These are phyloP conservation scores for Didymellaceae sp. DNA, from an alignment of 2,329 filamentous ascomycete species.

Conservation along the genomic window DNA sequence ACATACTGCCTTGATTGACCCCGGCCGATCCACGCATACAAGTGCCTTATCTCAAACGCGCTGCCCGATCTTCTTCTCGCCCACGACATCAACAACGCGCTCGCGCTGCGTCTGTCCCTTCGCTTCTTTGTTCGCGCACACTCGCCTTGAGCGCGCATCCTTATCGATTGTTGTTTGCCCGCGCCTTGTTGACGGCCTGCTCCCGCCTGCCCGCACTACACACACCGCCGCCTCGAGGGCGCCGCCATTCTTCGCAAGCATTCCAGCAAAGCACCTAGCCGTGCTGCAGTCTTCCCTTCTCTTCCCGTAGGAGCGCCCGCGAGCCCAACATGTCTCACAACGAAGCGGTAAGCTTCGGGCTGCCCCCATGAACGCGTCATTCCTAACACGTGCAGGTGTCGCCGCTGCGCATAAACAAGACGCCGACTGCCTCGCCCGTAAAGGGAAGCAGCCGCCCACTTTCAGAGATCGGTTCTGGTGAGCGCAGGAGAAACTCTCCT, in stretches of 20 bases:
- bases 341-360: constrained; percentile 47
- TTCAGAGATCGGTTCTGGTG: constrained; percentile 85
- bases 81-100: constrained; percentile 12
- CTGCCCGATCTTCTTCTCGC: constrained; percentile 14
- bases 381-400: constrained; percentile 62
- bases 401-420: constrained; percentile 81
- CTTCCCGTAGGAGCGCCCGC: background rate
- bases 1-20: constrained; percentile 11
- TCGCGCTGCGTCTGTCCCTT: constrained; percentile 5
- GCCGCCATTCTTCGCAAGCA: constrained; percentile 14
- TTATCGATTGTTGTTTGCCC: constrained; percentile 7
- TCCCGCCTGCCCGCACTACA: constrained; percentile 1
- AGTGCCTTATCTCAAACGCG: constrained; percentile 12
- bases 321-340: constrained; percentile 48
- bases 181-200: constrained; percentile 5
- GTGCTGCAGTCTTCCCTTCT: constrained; percentile 10
- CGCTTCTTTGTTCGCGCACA: constrained; percentile 12
- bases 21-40: constrained; percentile 11
- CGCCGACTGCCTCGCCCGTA: constrained; percentile 64
- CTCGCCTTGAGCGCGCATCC: constrained; percentile 9
- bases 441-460: constrained; percentile 71
- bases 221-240: constrained; percentile 10
- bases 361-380: background rate
- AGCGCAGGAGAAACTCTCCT: constrained; percentile 88
- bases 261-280: background rate